These are phyloP conservation scores for Kwoniella sp. DNA, from an alignment of 768 basidiomycete genomes.

Conservation along the genomic window DNA sequence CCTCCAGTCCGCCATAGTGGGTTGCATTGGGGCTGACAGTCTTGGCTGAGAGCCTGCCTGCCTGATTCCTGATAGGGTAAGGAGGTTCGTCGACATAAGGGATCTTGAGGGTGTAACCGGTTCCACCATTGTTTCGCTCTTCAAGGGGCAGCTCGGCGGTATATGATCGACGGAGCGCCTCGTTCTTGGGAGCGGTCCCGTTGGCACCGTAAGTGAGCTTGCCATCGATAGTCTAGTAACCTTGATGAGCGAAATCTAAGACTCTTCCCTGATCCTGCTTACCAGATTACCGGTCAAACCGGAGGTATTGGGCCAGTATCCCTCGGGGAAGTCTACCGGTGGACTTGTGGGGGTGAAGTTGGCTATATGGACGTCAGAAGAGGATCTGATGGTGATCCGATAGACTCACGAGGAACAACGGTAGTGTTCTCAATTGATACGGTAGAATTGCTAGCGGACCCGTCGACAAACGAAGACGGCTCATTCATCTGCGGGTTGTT, in stretches of 20 bases:
- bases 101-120: background rate
- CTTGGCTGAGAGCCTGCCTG: constrained; percentile 58
- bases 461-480: constrained; percentile 61
- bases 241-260: background rate
- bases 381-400: background rate
- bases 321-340: constrained; percentile 10
- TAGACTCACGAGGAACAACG: constrained; percentile 7
- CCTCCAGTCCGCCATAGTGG: constrained; percentile 58
- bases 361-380: background rate
- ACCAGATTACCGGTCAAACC: constrained; percentile 9
- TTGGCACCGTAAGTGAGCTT: constrained; percentile 8
- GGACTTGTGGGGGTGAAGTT: constrained; percentile 9
- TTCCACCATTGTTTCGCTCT: background rate
- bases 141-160: background rate
- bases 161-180: constrained; percentile 6
- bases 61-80: constrained; percentile 62
- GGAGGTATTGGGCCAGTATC: constrained; percentile 11
- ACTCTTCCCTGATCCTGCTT: background rate
- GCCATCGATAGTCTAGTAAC: constrained; percentile 6
- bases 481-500: constrained; percentile 61
- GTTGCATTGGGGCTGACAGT: constrained; percentile 69
- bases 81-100: constrained; percentile 33
- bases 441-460: constrained; percentile 45
- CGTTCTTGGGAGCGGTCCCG: constrained; percentile 11
- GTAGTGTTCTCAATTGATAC: constrained; percentile 9